Evolutionary conservation across 768 basidiomycete genomes (phyloP).

Genomic region (Inosperma sp.): DNA sequence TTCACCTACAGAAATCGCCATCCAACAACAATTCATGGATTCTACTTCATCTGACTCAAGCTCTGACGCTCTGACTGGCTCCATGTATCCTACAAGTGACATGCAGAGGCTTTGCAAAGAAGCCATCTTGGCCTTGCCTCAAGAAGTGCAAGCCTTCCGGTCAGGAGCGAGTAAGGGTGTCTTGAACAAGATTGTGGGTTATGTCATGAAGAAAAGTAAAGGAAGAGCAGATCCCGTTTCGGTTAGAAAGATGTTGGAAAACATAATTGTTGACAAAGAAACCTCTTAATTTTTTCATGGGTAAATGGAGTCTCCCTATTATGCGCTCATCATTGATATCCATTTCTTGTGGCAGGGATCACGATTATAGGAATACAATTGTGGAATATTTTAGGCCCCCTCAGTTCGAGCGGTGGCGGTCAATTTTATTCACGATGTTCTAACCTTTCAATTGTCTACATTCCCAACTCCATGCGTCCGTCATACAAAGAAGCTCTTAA

Average conservation of each 20-base stretch:
- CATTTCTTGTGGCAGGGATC: background rate
- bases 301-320: background rate
- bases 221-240: constrained; percentile 74
- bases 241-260: constrained; percentile 47
- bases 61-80: constrained; percentile 3
- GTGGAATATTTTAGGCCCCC: too few relatives aligned
- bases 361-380: too few relatives aligned
- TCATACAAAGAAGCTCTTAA: too few relatives aligned
- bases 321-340: background rate
- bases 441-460: too few relatives aligned
- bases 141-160: constrained; percentile 60
- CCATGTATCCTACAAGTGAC: constrained; percentile 19
- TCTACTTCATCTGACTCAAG: constrained; percentile 43
- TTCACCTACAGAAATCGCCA: constrained; percentile 40
- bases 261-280: constrained; percentile 32
- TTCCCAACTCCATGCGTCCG: too few relatives aligned
- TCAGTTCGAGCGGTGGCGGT: too few relatives aligned
- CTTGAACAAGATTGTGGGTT: constrained; percentile 75
- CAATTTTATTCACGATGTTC: too few relatives aligned
- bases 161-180: constrained; percentile 66
- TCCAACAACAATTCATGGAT: constrained; percentile 22
- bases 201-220: constrained; percentile 76
- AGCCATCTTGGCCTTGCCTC: constrained; percentile 63
- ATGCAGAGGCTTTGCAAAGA: constrained; percentile 53
- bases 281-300: background rate